Evolutionary conservation across 163 green algal genomes (phyloP).

Genomic region (Chlorella variabilis): DNA sequence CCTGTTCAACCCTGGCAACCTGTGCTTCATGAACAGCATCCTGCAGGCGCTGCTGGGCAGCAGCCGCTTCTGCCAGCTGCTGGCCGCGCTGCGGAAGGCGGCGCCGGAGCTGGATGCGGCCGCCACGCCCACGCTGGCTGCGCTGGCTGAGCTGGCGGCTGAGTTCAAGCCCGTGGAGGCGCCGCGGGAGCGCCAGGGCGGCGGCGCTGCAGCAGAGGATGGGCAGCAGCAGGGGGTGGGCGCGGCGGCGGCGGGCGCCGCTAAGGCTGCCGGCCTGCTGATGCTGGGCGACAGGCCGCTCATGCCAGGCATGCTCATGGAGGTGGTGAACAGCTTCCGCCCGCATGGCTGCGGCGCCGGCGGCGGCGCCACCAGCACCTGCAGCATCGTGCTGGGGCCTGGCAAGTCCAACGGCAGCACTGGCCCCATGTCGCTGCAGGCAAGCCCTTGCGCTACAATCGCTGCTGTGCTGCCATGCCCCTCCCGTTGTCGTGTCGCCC

Average conservation of each 20-base stretch:
- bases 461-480: too few relatives aligned
- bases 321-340: constrained; percentile 40
- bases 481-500: too few relatives aligned
- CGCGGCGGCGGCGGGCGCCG: background rate
- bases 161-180: constrained; percentile 37
- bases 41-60: constrained; percentile 63
- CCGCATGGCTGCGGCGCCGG: constrained; percentile 12
- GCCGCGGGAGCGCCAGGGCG: background rate
- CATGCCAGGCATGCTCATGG: constrained; percentile 28
- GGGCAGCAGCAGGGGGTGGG: background rate
- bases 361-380: background rate
- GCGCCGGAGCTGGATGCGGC: constrained; percentile 28
- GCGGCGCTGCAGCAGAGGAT: background rate
- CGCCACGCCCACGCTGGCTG: constrained; percentile 44
- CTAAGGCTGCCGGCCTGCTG: background rate
- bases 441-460: background rate
- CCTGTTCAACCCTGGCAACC: constrained; percentile 65
- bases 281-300: constrained; percentile 32
- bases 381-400: background rate
- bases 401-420: constrained; percentile 14
- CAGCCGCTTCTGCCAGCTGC: constrained; percentile 52
- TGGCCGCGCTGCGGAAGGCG: constrained; percentile 38
- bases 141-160: constrained; percentile 42
- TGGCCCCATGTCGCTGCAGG: background rate
- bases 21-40: constrained; percentile 70